These are phyloP conservation scores for Phialocephala subalpina DNA, from an alignment of 2,329 filamentous ascomycete genomes.

Conservation along the genomic window DNA sequence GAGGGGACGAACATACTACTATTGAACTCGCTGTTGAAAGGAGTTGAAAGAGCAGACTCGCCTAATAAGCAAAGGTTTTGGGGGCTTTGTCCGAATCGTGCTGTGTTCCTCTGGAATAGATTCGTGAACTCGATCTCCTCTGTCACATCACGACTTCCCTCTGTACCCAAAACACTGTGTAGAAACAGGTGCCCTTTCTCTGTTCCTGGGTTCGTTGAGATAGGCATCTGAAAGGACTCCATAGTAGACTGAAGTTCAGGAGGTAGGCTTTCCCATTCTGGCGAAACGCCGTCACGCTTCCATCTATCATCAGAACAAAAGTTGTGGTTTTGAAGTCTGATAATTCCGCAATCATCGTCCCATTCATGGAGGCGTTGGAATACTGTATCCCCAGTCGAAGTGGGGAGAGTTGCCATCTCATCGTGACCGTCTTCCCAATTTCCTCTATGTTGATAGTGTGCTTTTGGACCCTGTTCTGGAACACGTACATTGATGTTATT, in stretches of 20 bases:
- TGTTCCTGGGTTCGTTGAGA: no score
- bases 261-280: neutral
- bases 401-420: neutral
- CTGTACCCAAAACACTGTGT: no score
- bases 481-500: slow-evolving; percentile 1
- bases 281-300: neutral
- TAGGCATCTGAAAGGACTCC: no score
- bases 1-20: slow-evolving; percentile 2
- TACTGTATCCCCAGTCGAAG: neutral
- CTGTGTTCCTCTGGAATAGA: no score
- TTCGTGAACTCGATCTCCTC: no score
- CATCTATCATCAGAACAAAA: slow-evolving; percentile 6
- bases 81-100: neutral
- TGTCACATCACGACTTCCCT: no score
- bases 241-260: no score
- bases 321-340: slow-evolving; percentile 7
- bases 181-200: no score
- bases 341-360: slow-evolving; percentile 4
- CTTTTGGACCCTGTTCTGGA: slow-evolving; percentile 5
- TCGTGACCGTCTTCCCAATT: slow-evolving; percentile 5
- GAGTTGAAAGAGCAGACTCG: slow-evolving; percentile 1
- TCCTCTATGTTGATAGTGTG: slow-evolving; percentile 1
- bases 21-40: neutral
- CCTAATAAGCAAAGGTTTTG: neutral
- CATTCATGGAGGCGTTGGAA: slow-evolving; percentile 3